Base-by-base conservation (phyloP, 192 early-diverging fungal genomes). In the Coemansia sp. region DNA sequence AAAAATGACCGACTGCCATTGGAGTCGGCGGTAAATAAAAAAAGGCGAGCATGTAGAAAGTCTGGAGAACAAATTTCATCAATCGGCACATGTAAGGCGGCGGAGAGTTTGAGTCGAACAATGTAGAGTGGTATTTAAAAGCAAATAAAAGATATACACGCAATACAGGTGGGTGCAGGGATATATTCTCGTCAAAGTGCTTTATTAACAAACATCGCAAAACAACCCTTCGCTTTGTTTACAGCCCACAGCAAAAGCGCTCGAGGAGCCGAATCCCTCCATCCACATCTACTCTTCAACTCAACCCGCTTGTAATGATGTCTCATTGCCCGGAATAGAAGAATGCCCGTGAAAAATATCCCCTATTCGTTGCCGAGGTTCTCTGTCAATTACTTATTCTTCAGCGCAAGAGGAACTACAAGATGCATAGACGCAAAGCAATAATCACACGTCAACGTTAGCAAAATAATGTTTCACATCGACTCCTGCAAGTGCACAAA, bases 331-430 rank as follows among this genome's bases (percentile, higher is more conserved):
- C 7, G 48, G 19, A 54, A 20, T 32, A 32, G 13, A 4, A 14
- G 5, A 1, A 14, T 45, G 44, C 13, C 44, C 5, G 44, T 14
- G 13, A 9, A 45, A 45, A 20, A 5, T 12, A 32, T 40, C 4
- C 39, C 17, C 39, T 22, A 38, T 32, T 32, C 32, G 32, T 4
- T 4, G 32, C 32, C 32, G 32, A 32, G 32, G 12, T 11, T 2
- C 12, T 22, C 7, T 11, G 55, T 19, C 32, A 32, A 6, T 59
- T 59, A 59, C 7, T 59, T 59, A 6, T 59, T 59, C 57, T 59
- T 59, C 38, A 41, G 16, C 37, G n/a, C 57, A 19, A 59, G 32
- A 32, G 57, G 57, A 59, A 59, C 57, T 59, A 59, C 38, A 59
- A 7, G 8, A 22, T 2, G 22, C 46, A 48, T 38, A 59, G 5